A percentile compares a stretch with the other conserved stretches of the same genome.
phyloP scores from a whole-genome alignment of 2,329 filamentous ascomycete genomes.

The Oidium heveae region DNA sequence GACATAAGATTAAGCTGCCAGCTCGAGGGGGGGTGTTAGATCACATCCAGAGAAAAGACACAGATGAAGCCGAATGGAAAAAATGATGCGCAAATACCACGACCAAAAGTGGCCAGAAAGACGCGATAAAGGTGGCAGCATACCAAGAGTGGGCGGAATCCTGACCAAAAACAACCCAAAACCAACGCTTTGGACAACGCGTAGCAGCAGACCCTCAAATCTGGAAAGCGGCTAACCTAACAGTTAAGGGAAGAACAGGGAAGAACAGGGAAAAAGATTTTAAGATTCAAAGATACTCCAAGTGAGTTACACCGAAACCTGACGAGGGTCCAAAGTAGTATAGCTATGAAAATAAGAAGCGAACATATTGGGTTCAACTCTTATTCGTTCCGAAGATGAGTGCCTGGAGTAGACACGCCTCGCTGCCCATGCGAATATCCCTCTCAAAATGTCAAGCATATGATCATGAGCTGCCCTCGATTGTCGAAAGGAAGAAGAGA shows the following conservation, averaged over 20 bases:
- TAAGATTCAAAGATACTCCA: not conserved
- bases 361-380: constrained; percentile 1
- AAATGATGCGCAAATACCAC: not conserved
- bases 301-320: not conserved
- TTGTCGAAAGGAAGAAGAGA: not conserved
- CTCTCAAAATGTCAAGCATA: not conserved
- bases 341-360: not conserved
- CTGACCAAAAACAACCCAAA: not conserved
- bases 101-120: not conserved
- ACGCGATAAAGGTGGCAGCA: not conserved
- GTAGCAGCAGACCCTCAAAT: not conserved
- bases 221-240: not conserved
- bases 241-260: not conserved
- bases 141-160: not conserved
- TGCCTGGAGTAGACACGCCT: not conserved
- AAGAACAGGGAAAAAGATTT: too few species aligned
- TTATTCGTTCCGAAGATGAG: not conserved
- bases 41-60: not conserved
- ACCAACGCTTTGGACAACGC: not conserved
- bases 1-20: not conserved
- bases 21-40: not conserved
- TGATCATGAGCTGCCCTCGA: not conserved
- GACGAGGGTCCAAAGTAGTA: not conserved
- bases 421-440: not conserved
- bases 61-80: not conserved